Base-by-base conservation (phyloP, 2,329 filamentous ascomycete genomes). In the Colletotrichum tamarilloi region DNA sequence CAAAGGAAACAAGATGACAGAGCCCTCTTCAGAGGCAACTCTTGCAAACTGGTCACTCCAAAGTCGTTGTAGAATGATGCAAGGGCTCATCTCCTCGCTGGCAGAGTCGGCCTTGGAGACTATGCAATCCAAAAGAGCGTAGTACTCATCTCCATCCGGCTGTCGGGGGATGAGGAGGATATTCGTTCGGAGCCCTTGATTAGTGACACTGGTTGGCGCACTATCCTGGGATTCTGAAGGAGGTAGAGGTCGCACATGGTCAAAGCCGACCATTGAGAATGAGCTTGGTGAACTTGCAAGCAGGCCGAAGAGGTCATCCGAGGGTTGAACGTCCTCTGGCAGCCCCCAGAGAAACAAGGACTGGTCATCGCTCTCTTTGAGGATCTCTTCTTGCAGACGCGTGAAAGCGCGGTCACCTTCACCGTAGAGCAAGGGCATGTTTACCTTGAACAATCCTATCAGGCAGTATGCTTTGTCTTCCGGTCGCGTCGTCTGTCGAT, bases 391-490 rank as follows among this genome's bases (percentile, higher is more conserved):
- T 5, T 77, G 74, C 4, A 77, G 19, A 19, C 78, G 72, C 26
- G 72, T 62, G 60, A 79, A 80, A 2, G 78, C 75, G 3, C 71
- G 74, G 12, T 14, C 38, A 28, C 78, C 78, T 59, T 81, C 79
- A 26, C 79, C 78, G 16, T 80, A 81, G 1, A 77, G 72, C 9
- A 78, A 66, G 1, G 77, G 74, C 77, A 81, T 80, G 24, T 76
- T 78, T 28, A 80, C 74, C 11, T 75, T 72, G 49, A 81, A 80
- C 5, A 81, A 46, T 22, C 79, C 79, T 6, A 80, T 57, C 14
- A 81, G 67, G 26, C 77, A 78, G 26, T 80, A 81, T 1, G 78
- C 78, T 9, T 75, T 64, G 66, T 81, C 78, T 52, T 80, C 75
- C 52, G 55, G 5, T 4, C 76, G 67, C 0, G 74, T 79, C 1